Percentiles rank a stretch among this genome's conserved stretches.
phyloP scores from a whole-genome alignment of 2,329 filamentous ascomycete species.

The Cryphonectria radicalis region DNA sequence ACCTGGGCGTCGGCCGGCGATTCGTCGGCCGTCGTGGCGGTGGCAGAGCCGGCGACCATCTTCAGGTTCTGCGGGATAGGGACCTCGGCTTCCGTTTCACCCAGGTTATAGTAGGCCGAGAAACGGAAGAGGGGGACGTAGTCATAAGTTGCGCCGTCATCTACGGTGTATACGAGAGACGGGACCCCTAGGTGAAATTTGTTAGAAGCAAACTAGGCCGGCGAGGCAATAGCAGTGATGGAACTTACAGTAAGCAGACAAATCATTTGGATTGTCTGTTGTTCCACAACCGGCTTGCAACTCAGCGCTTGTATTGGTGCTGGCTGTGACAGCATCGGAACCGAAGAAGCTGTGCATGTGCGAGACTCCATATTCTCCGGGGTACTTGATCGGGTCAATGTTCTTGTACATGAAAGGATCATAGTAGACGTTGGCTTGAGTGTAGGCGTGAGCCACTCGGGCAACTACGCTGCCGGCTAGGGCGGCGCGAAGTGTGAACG shows the following conservation, averaged over 20 bases:
- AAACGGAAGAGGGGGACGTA: conserved; percentile 32
- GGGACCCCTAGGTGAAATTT: conserved; percentile 23
- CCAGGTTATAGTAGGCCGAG: conserved; percentile 33
- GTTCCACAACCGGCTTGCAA: conserved; percentile 36
- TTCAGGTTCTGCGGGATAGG: conserved; percentile 32
- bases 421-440: conserved; percentile 31
- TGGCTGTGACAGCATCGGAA: conserved; percentile 39
- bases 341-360: conserved; percentile 44
- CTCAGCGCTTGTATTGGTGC: conserved; percentile 39
- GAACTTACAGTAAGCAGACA: conserved; percentile 36
- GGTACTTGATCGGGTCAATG: conserved; percentile 41
- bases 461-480: not conserved
- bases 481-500: not conserved
- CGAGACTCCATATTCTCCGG: conserved; percentile 38
- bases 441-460: conserved; percentile 32
- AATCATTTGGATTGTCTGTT: conserved; percentile 38
- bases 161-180: conserved; percentile 30
- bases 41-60: conserved; percentile 44
- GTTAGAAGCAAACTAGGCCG: not conserved
- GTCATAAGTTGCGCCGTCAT: conserved; percentile 26
- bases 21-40: conserved; percentile 46
- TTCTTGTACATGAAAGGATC: conserved; percentile 41
- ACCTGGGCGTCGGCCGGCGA: conserved; percentile 32
- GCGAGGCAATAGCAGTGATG: not conserved
- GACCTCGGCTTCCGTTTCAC: conserved; percentile 31